Evolutionary conservation across 2,329 filamentous ascomycete genomes (phyloP), one percentile per base, ranked within the genome.

Genomic region (Colletotrichum lentis): DNA sequence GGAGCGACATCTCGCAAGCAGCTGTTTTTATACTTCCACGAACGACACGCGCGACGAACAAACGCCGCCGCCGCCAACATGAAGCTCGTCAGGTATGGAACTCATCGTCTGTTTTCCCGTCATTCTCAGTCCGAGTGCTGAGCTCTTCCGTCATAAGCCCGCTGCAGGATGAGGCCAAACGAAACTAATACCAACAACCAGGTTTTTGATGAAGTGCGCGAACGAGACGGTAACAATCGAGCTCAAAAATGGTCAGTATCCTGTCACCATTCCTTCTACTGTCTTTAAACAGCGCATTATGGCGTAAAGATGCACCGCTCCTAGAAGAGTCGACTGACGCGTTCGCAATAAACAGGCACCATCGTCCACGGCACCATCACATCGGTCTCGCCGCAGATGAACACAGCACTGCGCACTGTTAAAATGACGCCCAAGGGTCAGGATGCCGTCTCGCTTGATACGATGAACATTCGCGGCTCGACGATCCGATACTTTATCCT

Each of bases 211-310:
- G 95, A 99, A 99, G 86, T 98, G 95, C 82, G 90, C 92, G 81
- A 98, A 97, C 81, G 96, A 99, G 85, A 97, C 96, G 76, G 96
- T 98, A 76, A 98, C 95, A 52, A 92, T 99, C 80, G 96, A 99
- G 82, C 86, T 99, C 74, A 99, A 99, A 82, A 98, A 98, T 88
- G 96, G 94, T 96, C 84, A 53, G 80, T 74, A 52, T 12, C 11
- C 39, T 50, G 37, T 14, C 50, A 67, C 35, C 44, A 46, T 39
- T 12, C 7, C 3, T 14, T 47, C 53, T n/a, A 37, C 50, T n/a
- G 20, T 22, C 27, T 20, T 14, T 3, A 31, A 49, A 49, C 18
- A 5, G 2, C 24, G 58, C n/a, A 22, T 8, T 3, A 4, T 16
- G 20, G 31, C 16, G 35, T 27, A 54, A 55, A 22, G 18, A 49